Evolutionary conservation across 306 rosid species (phyloP), one percentile per base, ranked within the genome.

Genomic region (Gleditsia sinensis): DNA sequence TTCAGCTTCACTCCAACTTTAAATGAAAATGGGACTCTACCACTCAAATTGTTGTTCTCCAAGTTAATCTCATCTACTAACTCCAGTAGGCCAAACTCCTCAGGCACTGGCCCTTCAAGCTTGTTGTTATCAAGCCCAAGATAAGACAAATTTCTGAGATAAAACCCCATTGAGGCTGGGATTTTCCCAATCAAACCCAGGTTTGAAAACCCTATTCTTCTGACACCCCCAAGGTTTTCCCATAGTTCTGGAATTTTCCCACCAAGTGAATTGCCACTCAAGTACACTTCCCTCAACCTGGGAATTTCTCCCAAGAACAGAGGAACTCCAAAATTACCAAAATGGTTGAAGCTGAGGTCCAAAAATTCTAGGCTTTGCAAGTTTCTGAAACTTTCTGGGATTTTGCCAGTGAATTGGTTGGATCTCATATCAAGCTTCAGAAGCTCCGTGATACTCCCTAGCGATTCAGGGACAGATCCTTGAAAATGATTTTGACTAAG

Each of bases 191-290:
- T 72, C 46, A 91, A 69, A 1, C 92, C 97, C 79, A 82, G 58
- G 14, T 68, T 75, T 6, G 97, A 93, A 69, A 93, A 71, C 17
- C 96, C 93, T 1, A 88, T 67, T 59, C 89, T 85, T 28, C 48
- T 21, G 34, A 91, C n/a, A 24, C 84, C 71, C 30, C 83, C 92
- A 0, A 86, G 86, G 2, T 86, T 85, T 71, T 82, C 72, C 98
- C 96, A 93, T 61, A 77, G 77, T 68, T 88, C 87, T 17, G 92
- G 97, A 81, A 93, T 91, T 78, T 50, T 14, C 69, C 97, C 98
- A 13, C 91, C 86, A 9, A 93, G 82, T 8, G 8, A 17, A n/a
- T 91, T 93, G 28, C 92, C 96, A 57, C 91, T 91, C 83, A 93
- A 49, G 20, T 85, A 76, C 71, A 93, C 88, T 72, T 84, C 94